Base-by-base conservation (phyloP, 768 basidiomycete species). In the Auricularia sp. region DNA sequence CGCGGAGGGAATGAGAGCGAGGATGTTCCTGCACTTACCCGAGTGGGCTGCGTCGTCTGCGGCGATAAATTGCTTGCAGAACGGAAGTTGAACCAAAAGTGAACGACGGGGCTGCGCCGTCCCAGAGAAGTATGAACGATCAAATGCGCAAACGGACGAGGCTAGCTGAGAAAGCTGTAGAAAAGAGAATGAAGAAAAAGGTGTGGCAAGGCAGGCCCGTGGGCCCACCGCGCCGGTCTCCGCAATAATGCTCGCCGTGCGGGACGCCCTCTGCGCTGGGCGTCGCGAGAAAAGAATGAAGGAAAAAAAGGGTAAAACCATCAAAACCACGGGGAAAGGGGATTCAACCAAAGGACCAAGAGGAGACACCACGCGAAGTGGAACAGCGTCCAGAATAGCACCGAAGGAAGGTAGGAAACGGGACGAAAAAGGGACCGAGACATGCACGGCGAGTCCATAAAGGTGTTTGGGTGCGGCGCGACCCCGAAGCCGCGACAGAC, bases 251-350 rank as follows among this genome's bases (percentile, higher is more conserved):
- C 56, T 59, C 56, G 56, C 56, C 34, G 56, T 59, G 56, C 56
- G 56, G 21, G 29, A 59, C 23, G 56, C 56, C 56, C 34, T 59
- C 56, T 59, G 56, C 56, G 56, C 56, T 59, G 34, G 56, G 56
- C 56, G 23, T 59, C 29, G 21, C 12, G 12, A 59, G 29, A 29
- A 12, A 18, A 59, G 23, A 59, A 29, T 8, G 6, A 59, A 59
- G 8, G 56, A 21, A 51, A 51, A 59, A 59, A n/a, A 8, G n/a
- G 6, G 18, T n/a, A 18, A 54, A 54, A n/a, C 53, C 29, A 18
- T 54, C 56, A 35, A 59, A 59, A 29, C 6, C 56, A 1, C 56
- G 56, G 18, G 21, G 43, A 44, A 10, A 11, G 54, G 8, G 54
- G 54, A 29, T 29, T 8, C n/a, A 59, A 4, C 23, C 29, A 23